A percentile compares a stretch with the other conserved stretches of the same genome.
Conservation (phyloP, 176 grass and related monocot species). For the Canna indica region DNA sequence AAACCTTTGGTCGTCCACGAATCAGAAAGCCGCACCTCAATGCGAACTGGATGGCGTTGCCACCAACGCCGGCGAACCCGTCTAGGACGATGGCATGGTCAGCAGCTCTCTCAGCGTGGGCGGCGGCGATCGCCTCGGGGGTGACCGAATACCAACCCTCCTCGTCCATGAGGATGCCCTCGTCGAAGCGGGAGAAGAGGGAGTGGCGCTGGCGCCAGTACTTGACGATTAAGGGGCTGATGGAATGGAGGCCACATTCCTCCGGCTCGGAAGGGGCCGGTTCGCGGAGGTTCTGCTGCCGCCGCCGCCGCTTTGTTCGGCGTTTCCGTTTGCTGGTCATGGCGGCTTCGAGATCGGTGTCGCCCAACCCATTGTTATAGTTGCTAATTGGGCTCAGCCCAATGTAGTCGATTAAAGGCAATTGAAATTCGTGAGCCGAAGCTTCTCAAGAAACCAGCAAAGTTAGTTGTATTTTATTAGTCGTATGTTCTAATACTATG, state of each 20-base stretch:
- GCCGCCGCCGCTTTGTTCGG: background rate
- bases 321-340: background rate
- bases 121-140: slow-evolving; percentile 48
- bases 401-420: too few relatives aligned
- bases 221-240: slow-evolving; percentile 22
- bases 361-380: too few relatives aligned
- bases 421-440: too few relatives aligned
- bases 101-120: slow-evolving; percentile 36
- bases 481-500: too few relatives aligned
- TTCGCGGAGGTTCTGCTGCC: background rate
- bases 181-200: slow-evolving; percentile 60
- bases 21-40: slow-evolving; percentile 24
- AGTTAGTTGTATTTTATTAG: too few relatives aligned
- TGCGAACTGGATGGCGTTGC: slow-evolving; percentile 69
- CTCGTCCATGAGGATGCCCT: slow-evolving; percentile 56
- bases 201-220: slow-evolving; percentile 47
- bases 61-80: slow-evolving; percentile 52
- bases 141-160: slow-evolving; percentile 70
- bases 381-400: too few relatives aligned
- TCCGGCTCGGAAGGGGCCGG: background rate
- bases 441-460: too few relatives aligned
- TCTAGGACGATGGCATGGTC: slow-evolving; percentile 37
- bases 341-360: too few relatives aligned
- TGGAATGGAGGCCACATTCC: background rate
- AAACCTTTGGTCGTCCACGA: background rate